A percentile compares a stretch with the other conserved stretches of the same genome.
Evolutionary conservation across 2,329 filamentous ascomycete species (phyloP).

Genomic region (Diaporthe sp.): DNA sequence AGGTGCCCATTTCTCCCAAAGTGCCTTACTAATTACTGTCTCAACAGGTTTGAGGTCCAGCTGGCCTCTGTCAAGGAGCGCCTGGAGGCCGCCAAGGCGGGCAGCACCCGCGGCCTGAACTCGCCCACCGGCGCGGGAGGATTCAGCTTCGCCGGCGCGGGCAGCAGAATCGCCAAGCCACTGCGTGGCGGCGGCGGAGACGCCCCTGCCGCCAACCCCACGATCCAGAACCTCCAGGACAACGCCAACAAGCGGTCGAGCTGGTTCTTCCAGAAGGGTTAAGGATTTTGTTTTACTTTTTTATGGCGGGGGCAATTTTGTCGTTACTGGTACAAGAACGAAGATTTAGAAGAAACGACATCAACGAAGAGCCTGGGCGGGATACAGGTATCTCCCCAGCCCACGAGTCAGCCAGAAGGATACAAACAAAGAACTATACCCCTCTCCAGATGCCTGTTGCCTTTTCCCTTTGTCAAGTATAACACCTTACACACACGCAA

Average conservation of each 20-base stretch:
- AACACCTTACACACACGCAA: conserved; percentile 28
- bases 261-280: conserved; percentile 80
- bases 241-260: conserved; percentile 76
- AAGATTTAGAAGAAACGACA: conserved; percentile 30
- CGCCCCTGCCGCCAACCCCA: conserved; percentile 64
- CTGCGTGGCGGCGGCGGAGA: conserved; percentile 73
- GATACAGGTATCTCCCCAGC: conserved; percentile 34
- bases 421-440: conserved; percentile 39
- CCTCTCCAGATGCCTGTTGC: conserved; percentile 33
- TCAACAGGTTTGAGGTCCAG: conserved; percentile 92
- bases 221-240: conserved; percentile 69
- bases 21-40: conserved; percentile 38
- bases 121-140: conserved; percentile 71
- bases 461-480: conserved; percentile 39
- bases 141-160: conserved; percentile 78
- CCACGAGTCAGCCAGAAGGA: conserved; percentile 35
- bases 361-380: conserved; percentile 26
- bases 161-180: conserved; percentile 79
- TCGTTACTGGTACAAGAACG: conserved; percentile 21
- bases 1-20: conserved; percentile 31
- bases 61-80: conserved; percentile 98
- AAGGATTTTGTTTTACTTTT: conserved; percentile 2
- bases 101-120: conserved; percentile 87
- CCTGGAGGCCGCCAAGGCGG: conserved; percentile 93
- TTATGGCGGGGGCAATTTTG: conserved; percentile 9